Evolutionary conservation across 179 eudicot species (phyloP).

Genomic region (Vitellaria paradoxa): DNA sequence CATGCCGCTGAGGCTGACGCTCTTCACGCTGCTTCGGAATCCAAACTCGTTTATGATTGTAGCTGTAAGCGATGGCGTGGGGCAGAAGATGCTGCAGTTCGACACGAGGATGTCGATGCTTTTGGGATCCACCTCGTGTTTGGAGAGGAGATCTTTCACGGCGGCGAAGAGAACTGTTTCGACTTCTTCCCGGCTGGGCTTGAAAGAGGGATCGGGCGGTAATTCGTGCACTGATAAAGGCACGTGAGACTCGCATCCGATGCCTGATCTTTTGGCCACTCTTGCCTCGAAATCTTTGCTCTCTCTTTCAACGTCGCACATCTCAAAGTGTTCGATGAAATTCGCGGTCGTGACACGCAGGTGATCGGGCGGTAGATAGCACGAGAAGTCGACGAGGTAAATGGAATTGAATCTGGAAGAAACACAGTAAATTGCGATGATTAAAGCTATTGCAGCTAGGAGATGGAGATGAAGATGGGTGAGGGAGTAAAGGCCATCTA

Average conservation of each 20-base stretch:
- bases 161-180: slow-evolving; percentile 25
- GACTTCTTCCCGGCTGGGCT: slow-evolving; percentile 15
- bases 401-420: slow-evolving; percentile 3
- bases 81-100: slow-evolving; percentile 36
- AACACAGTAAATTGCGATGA: slow-evolving; percentile 7
- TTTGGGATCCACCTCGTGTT: slow-evolving; percentile 26
- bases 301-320: background rate
- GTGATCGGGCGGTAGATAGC: slow-evolving; percentile 26
- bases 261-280: slow-evolving; percentile 19
- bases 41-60: slow-evolving; percentile 30
- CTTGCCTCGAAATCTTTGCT: slow-evolving; percentile 16
- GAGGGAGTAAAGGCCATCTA: background rate
- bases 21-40: slow-evolving; percentile 28
- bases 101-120: slow-evolving; percentile 25
- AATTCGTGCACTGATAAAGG: slow-evolving; percentile 24
- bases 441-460: slow-evolving; percentile 3
- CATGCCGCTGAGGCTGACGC: slow-evolving; percentile 32
- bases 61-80: slow-evolving; percentile 32
- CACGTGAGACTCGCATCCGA: slow-evolving; percentile 25
- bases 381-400: slow-evolving; percentile 36
- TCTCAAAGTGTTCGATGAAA: slow-evolving; percentile 20
- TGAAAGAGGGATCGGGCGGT: slow-evolving; percentile 17
- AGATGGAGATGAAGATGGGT: background rate
- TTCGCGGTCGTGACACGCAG: slow-evolving; percentile 21
- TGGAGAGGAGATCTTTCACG: slow-evolving; percentile 24